Base-by-base conservation (phyloP, 352 stramenopile genomes). In the Ophiocytium majus region DNA sequence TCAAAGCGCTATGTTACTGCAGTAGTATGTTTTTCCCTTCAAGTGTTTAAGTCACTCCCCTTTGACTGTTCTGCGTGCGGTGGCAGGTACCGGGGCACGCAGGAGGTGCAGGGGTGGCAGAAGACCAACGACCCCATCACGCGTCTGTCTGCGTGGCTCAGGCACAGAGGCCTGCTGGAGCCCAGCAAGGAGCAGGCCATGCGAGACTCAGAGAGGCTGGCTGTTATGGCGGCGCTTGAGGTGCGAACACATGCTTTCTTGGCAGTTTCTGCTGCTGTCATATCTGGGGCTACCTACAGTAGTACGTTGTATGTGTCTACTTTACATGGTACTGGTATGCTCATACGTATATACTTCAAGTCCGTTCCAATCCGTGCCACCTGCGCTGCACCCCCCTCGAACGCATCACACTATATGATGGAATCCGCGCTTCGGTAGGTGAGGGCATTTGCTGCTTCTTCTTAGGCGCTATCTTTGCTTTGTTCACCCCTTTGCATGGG, bases 121-220 rank as follows among this genome's bases (percentile, higher is more conserved):
- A 93, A 92, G 9, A 92, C 92, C 57, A 93, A 95, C 82, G 91
- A 95, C 87, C 97, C 97, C 35, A 93, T 99, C 80, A 90, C 93
- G 33, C 91, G 97, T 23, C 93, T 98, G 0, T 93, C 96, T 85
- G 89, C 90, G 1, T 99, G 97, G 89, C 90, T 99, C 32, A 83
- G 95, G 90, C 90, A 92, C 81, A 92, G 93, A 88, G 94, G 92
- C 1, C 97, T 93, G 93, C 93, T 98, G 79, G 93, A 93, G 0
- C 90, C 95, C 1, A 91, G 96, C 34, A 91, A 97, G 66, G 93
- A 97, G 82, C 88, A 91, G 5, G 83, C 89, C 19, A 81, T 96
- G 49, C 92, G 92, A 37, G 92, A 98, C 64, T 93, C 95, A 23
- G 95, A 98, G 86, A 93, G 95, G 76, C 88, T 97, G 0, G 90